phyloP scores from a whole-genome alignment of 345 rosid species.

The Stellera chamaejasme region DNA sequence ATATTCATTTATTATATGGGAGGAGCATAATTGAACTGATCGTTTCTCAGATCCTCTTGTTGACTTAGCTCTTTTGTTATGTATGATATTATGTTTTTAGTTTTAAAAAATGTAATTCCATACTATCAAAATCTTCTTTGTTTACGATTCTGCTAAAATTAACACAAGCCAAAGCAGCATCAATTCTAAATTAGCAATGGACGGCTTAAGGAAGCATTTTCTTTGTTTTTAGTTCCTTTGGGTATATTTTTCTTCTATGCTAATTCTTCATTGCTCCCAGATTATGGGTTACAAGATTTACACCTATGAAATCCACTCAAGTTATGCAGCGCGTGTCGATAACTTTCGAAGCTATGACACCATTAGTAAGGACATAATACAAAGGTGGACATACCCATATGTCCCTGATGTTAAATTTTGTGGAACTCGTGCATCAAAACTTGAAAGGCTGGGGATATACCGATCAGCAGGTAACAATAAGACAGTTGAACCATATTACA shows the following conservation, averaged over 20 bases:
- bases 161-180: too few relatives aligned
- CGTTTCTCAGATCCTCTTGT: too few relatives aligned
- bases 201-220: too few relatives aligned
- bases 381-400: conserved; percentile 96
- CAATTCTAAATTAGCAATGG: too few relatives aligned
- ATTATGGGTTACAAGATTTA: conserved; percentile 95
- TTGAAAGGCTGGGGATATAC: conserved; percentile 77
- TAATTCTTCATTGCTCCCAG: conserved; percentile 30
- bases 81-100: too few relatives aligned
- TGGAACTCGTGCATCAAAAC: conserved; percentile 49
- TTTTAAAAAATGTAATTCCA: too few relatives aligned
- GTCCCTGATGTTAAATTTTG: conserved; percentile 76
- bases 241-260: background rate
- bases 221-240: too few relatives aligned
- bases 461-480: conserved; percentile 48
- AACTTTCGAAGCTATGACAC: conserved; percentile 91
- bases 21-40: too few relatives aligned
- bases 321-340: conserved; percentile 91
- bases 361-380: conserved; percentile 89
- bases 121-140: too few relatives aligned
- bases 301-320: conserved; percentile 87
- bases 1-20: too few relatives aligned
- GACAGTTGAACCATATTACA: background rate
- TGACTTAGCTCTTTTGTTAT: too few relatives aligned
- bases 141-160: too few relatives aligned